These are phyloP conservation scores for Trichosporon ovoides DNA, from an alignment of 1,284 basidiomycete genomes.

Conservation along the genomic window DNA sequence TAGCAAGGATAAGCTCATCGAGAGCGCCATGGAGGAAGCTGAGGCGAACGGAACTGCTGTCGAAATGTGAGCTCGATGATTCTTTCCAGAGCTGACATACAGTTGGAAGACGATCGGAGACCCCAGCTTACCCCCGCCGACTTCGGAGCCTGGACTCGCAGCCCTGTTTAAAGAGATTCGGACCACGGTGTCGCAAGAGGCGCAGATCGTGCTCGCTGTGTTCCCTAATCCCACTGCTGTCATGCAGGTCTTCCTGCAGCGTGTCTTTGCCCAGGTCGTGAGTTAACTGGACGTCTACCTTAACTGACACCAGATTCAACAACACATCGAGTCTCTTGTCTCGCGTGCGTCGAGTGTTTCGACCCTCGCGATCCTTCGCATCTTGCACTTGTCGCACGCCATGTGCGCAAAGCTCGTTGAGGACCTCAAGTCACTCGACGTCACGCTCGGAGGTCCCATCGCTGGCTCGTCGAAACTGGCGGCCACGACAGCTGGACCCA, in stretches of 20 bases:
- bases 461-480: conserved; percentile 20
- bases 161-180: conserved; percentile 84
- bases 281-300: conserved; percentile 36
- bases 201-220: conserved; percentile 96
- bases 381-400: conserved; percentile 80
- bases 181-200: conserved; percentile 86
- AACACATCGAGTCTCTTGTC: conserved; percentile 82
- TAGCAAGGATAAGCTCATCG: conserved; percentile 61
- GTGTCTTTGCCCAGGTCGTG: conserved; percentile 96
- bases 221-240: conserved; percentile 97
- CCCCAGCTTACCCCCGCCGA: conserved; percentile 72
- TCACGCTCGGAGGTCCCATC: conserved; percentile 55
- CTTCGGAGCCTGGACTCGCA: conserved; percentile 71
- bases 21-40: conserved; percentile 33
- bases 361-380: conserved; percentile 83
- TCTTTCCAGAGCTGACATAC: background rate
- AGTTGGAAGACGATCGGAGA: conserved; percentile 82
- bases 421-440: conserved; percentile 87
- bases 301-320: conserved; percentile 66
- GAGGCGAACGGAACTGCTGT: conserved; percentile 51
- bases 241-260: conserved; percentile 96
- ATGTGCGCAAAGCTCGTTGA: conserved; percentile 77
- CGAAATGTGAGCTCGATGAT: conserved; percentile 55
- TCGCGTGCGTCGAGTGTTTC: conserved; percentile 68
- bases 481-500: conserved; percentile 26